These are phyloP conservation scores for Aegilops tauschii DNA, from an alignment of 176 grass and related monocot species.

Conservation along the genomic window DNA sequence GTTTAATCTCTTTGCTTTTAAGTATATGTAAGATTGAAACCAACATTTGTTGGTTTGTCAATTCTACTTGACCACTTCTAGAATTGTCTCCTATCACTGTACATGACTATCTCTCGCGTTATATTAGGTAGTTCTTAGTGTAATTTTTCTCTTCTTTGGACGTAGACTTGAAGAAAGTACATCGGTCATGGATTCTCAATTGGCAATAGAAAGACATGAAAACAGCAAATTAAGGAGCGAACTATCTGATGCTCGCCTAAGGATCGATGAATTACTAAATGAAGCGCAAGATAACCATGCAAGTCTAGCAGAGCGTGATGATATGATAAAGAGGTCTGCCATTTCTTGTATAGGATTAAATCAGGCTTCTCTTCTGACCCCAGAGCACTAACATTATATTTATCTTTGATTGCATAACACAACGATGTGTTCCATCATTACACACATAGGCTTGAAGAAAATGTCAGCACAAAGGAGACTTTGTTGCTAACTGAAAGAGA, in stretches of 20 bases:
- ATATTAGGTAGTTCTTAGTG: background rate
- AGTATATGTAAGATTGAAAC: conserved; percentile 23
- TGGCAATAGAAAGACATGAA: conserved; percentile 58
- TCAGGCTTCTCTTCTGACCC: conserved; percentile 30
- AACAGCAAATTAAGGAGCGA: conserved; percentile 52
- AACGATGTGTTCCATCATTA: background rate
- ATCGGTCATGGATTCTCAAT: conserved; percentile 38
- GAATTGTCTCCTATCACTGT: background rate
- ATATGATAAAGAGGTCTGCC: conserved; percentile 56
- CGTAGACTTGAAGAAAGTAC: conserved; percentile 61
- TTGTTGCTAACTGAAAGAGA: conserved; percentile 56
- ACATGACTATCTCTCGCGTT: background rate
- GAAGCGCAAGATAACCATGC: conserved; percentile 40
- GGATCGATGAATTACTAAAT: conserved; percentile 51
- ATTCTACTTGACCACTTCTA: conserved; percentile 16
- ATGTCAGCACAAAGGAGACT: conserved; percentile 44
- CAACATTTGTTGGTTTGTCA: conserved; percentile 2
- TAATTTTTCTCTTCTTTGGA: conserved; percentile 43
- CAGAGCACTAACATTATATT: conserved; percentile 33
- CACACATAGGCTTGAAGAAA: conserved; percentile 46
- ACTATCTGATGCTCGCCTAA: conserved; percentile 43
- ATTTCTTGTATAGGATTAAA: conserved; percentile 28
- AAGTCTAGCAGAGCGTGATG: conserved; percentile 47
- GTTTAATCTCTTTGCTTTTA: conserved; percentile 32
- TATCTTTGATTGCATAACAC: conserved; percentile 34